Conservation (phyloP, 805 yeast species). For the Candida berthetii region DNA sequence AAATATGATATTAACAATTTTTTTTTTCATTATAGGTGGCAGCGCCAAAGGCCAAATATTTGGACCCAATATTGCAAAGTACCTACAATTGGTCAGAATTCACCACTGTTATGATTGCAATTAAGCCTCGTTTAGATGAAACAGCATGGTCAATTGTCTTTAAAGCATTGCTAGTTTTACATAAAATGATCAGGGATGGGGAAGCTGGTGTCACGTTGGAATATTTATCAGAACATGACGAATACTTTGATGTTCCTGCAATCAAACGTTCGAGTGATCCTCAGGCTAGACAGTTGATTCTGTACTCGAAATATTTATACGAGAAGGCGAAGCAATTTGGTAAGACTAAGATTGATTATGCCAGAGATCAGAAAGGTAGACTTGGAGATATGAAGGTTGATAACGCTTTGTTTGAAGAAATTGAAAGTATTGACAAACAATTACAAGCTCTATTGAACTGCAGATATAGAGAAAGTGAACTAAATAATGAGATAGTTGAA, state of each 20-base stretch:
- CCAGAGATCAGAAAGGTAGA: neutral
- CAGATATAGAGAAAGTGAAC: neutral
- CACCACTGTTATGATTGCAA: neutral
- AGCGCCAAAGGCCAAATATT: neutral
- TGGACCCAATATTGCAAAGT: neutral
- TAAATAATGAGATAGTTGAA: neutral
- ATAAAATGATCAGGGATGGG: neutral
- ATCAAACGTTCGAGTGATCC: neutral
- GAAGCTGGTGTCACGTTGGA: neutral
- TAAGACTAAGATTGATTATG: neutral
- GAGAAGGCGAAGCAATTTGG: neutral
- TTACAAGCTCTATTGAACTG: neutral
- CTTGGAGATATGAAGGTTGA: neutral
- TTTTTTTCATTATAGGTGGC: too few species aligned
- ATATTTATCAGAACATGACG: neutral
- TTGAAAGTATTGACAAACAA: neutral
- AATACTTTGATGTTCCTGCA: neutral
- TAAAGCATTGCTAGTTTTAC: neutral
- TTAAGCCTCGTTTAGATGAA: neutral
- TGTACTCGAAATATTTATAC: neutral
- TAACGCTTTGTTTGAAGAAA: too few species aligned
- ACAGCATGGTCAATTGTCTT: neutral
- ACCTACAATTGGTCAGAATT: neutral
- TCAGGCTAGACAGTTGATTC: neutral
- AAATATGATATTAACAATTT: too few species aligned